Percentiles rank a stretch among this genome's conserved stretches.
These are phyloP conservation scores for Epichloe aotearoae DNA, from an alignment of 2,329 filamentous ascomycete genomes.

Conservation along the genomic window DNA sequence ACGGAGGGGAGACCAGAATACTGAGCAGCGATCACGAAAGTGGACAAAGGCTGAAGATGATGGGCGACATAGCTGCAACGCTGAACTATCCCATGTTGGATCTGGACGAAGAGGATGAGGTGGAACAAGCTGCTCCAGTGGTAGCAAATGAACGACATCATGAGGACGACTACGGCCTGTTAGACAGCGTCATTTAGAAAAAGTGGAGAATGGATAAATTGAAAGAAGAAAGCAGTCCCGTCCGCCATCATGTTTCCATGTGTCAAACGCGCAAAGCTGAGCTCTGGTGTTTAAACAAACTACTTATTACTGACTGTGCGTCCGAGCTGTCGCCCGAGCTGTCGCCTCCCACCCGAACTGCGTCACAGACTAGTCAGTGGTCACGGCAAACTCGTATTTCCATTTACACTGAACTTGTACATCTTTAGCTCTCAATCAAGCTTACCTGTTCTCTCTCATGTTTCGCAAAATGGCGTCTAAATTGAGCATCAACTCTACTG, in stretches of 20 bases:
- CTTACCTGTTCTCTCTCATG: conserved; percentile 1
- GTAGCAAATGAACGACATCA: conserved; percentile 8
- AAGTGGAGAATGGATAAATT: background rate
- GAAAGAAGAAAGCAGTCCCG: background rate
- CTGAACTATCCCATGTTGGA: conserved; percentile 80
- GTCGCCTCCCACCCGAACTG: too few species aligned
- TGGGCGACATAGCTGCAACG: conserved; percentile 82
- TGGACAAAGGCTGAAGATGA: conserved; percentile 66
- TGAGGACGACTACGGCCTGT: conserved; percentile 18
- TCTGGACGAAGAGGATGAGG: conserved; percentile 55
- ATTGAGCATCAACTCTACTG: conserved; percentile 31
- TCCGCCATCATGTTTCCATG: too few species aligned
- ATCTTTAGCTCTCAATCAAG: too few species aligned
- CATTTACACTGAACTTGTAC: too few species aligned
- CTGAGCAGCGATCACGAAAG: conserved; percentile 91
- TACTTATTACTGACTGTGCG: too few species aligned
- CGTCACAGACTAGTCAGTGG: too few species aligned
- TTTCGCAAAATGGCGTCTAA: conserved; percentile 30
- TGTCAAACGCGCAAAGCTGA: too few species aligned
- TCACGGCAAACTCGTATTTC: too few species aligned
- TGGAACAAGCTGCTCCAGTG: conserved; percentile 16
- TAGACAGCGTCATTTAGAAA: conserved; percentile 21
- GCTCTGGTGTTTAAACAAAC: background rate
- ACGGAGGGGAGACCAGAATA: conserved; percentile 79
- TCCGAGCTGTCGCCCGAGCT: too few species aligned